Base-by-base conservation (phyloP, 1,284 basidiomycete species). In the Papiliotrema laurentii region DNA sequence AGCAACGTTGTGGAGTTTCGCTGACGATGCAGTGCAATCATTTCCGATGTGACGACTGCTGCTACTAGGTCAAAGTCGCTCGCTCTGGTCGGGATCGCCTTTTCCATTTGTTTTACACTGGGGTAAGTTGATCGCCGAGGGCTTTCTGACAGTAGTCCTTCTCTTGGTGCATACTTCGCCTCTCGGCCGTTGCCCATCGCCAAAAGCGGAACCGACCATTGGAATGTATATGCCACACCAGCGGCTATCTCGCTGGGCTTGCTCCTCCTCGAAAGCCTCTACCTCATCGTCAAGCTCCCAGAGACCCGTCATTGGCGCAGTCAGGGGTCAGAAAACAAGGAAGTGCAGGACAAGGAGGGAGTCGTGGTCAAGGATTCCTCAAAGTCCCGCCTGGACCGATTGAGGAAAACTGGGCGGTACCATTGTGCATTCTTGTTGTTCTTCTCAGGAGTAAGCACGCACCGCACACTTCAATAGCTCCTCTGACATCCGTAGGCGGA, bases 51-150 rank as follows among this genome's bases (percentile, higher is more conserved):
- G 30, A 86, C 89, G 0, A 81, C 84, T 1, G 79, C 86, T 3
- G 79, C 79, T 14, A 85, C 84, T 41, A 83, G 90, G 22, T 85
- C 87, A 4, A 86, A 82, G 65, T 84, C 87, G 6, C 81, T 96
- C n/a, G 87, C 91, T 0, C 81, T 92, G 54, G 86, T 96, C 41
- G 91, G 92, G 16, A 88, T 94, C 46, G 91, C 92, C 1, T 96
- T 96, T 64, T 87, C 89, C 7, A 84, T 94, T 43, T 91, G 89
- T 68, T 94, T 94, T 75, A 74, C 71, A n/a, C 55, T 74, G 82
- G 86, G 74, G 70, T 71, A 42, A 19, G 68, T 50, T 25, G 30
- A n/a, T 24, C 18, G 72, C 84, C 27, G 41, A 51, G 13, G 19
- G 45, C 18, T 28, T 52, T 5, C 64, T 78, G 14, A 79, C 81